A percentile compares a stretch with the other conserved stretches of the same genome.
phyloP scores from a whole-genome alignment of 139 green algal species.

The Chlamydomonas sp. region DNA sequence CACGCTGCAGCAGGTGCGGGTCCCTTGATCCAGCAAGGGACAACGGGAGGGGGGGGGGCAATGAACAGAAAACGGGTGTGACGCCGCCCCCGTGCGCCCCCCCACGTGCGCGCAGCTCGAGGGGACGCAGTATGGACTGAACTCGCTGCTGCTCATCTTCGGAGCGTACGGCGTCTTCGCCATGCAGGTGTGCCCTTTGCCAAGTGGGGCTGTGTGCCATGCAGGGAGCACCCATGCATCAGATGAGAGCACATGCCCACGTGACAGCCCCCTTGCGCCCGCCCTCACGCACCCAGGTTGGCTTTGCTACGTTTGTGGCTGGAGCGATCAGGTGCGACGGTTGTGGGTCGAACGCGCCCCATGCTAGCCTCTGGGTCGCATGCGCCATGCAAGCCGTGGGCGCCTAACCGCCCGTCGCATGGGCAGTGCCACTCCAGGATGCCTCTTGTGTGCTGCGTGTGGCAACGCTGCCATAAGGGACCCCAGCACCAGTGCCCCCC shows the following conservation, averaged over 20 bases:
- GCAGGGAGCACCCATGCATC: not conserved
- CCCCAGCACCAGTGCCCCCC: too few species aligned
- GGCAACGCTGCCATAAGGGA: too few species aligned
- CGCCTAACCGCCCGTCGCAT: not conserved
- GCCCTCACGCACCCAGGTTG: slow-evolving; percentile 7
- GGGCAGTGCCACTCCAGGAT: too few species aligned
- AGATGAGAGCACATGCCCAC: not conserved
- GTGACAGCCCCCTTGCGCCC: not conserved
- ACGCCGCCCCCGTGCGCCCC: not conserved
- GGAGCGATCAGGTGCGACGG: slow-evolving; percentile 11
- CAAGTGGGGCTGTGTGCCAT: not conserved
- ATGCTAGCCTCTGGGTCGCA: too few species aligned
- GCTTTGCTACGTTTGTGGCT: slow-evolving; percentile 13
- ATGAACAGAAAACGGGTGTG: not conserved
- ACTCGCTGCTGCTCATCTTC: not conserved
- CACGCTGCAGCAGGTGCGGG: not conserved
- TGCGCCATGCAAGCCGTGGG: not conserved
- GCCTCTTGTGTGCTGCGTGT: too few species aligned
- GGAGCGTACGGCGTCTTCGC: slow-evolving; percentile 5
- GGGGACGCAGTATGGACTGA: slow-evolving; percentile 3
- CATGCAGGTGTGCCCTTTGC: not conserved
- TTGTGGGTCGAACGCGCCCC: too few species aligned
- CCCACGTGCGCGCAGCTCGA: not conserved
- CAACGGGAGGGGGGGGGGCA: not conserved
- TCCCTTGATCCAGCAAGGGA: not conserved